These are phyloP conservation scores for Phytopythium sindhum DNA, from an alignment of 352 stramenopile genomes.

Conservation along the genomic window DNA sequence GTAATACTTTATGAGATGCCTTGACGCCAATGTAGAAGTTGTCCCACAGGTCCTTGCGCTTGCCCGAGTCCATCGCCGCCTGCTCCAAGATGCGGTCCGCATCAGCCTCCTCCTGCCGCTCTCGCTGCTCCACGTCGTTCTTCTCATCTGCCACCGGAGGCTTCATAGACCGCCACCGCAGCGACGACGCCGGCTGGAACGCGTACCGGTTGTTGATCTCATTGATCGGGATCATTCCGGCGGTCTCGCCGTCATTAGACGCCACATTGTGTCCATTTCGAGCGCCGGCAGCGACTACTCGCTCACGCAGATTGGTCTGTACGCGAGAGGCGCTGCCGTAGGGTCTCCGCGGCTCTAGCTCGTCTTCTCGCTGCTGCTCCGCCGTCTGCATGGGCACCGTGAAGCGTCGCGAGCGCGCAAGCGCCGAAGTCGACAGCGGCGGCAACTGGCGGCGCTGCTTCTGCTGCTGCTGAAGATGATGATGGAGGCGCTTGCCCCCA, in stretches of 20 bases:
- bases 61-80: slow-evolving; percentile 14
- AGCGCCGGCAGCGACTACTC: not conserved
- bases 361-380: slow-evolving; percentile 7
- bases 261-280: not conserved
- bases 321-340: slow-evolving; percentile 15
- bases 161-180: slow-evolving; percentile 25
- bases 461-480: not conserved
- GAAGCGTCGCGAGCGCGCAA: slow-evolving; percentile 5
- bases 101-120: slow-evolving; percentile 19
- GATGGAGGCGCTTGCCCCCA: slow-evolving; percentile 1
- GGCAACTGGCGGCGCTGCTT: slow-evolving; percentile 6
- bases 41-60: slow-evolving; percentile 33
- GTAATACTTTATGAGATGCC: slow-evolving; percentile 8
- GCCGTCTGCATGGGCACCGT: slow-evolving; percentile 5
- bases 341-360: slow-evolving; percentile 4
- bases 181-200: slow-evolving; percentile 25
- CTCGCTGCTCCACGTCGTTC: slow-evolving; percentile 5
- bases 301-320: not conserved
- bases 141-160: slow-evolving; percentile 1
- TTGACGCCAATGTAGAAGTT: slow-evolving; percentile 34
- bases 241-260: not conserved
- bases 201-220: slow-evolving; percentile 17
- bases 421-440: not conserved
- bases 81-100: slow-evolving; percentile 27
- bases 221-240: slow-evolving; percentile 10